phyloP scores from a whole-genome alignment of 805 yeast species.

The Candida montana region DNA sequence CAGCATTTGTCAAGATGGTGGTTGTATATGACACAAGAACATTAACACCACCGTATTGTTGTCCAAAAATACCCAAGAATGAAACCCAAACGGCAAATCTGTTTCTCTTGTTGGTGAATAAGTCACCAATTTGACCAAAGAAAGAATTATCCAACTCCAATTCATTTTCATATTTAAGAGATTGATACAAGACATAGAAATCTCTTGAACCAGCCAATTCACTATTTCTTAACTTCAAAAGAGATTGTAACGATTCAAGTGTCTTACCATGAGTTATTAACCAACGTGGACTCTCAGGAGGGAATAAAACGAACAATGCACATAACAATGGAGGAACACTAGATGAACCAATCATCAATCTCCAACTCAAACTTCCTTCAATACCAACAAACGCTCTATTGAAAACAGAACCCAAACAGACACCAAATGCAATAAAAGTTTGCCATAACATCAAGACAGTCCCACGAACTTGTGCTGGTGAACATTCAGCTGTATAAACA shows the following conservation, averaged over 20 bases:
- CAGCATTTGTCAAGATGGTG: conserved; percentile 40
- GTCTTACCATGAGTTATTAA: conserved; percentile 48
- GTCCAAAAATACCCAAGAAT: conserved; percentile 46
- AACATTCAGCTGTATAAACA: conserved; percentile 57
- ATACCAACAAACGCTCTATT: conserved; percentile 51
- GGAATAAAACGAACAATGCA: conserved; percentile 44
- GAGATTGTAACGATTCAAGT: conserved; percentile 44
- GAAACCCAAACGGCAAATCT: conserved; percentile 48
- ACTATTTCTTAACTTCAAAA: conserved; percentile 39
- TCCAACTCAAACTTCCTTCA: conserved; percentile 48
- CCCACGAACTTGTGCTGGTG: conserved; percentile 56
- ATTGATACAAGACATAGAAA: conserved; percentile 50
- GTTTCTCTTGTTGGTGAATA: conserved; percentile 42
- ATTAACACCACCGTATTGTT: conserved; percentile 51
- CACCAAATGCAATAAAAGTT: conserved; percentile 71
- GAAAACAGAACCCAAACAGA: conserved; percentile 60
- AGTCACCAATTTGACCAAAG: conserved; percentile 32
- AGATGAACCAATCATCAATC: conserved; percentile 63
- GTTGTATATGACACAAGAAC: conserved; percentile 48
- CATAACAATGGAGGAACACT: conserved; percentile 53
- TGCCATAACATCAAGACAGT: conserved; percentile 70
- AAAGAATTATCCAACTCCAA: conserved; percentile 34
- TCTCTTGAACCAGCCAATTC: conserved; percentile 43
- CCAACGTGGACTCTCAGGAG: conserved; percentile 73
- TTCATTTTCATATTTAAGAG: conserved; percentile 42